A percentile compares a stretch with the other conserved stretches of the same genome.
phyloP scores from a whole-genome alignment of 768 basidiomycete species.

The Holtermanniella nyarrowii region DNA sequence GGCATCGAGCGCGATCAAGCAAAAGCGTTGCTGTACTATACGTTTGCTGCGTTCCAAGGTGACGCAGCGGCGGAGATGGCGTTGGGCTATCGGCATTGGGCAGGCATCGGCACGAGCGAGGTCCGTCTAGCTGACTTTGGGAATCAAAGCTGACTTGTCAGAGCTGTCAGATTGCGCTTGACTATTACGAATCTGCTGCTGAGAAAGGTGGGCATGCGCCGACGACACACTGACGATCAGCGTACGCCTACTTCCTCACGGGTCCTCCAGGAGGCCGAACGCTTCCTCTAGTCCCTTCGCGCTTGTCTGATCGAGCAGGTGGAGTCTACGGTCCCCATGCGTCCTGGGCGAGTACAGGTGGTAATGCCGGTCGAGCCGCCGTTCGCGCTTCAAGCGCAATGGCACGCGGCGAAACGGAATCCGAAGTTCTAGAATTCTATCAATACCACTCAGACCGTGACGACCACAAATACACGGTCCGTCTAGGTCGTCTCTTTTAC shows the following conservation, averaged over 20 bases:
- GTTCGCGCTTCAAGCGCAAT: constrained; percentile 74
- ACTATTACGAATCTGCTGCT: constrained; percentile 83
- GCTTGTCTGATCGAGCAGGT: constrained; percentile 78
- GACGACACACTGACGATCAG: constrained; percentile 42
- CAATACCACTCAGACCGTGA: constrained; percentile 93
- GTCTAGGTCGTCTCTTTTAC: constrained; percentile 91
- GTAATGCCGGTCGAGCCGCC: constrained; percentile 59
- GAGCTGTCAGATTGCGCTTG: constrained; percentile 68
- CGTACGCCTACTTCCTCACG: constrained; percentile 65
- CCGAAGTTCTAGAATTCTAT: constrained; percentile 85
- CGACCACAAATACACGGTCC: constrained; percentile 76
- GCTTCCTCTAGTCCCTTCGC: constrained; percentile 66
- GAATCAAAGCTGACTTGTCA: constrained; percentile 8
- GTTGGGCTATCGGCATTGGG: constrained; percentile 88
- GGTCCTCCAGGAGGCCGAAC: constrained; percentile 88
- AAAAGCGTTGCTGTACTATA: constrained; percentile 72
- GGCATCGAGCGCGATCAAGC: constrained; percentile 42
- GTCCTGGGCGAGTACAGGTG: constrained; percentile 79
- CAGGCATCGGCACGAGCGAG: constrained; percentile 82
- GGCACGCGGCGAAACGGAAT: constrained; percentile 86
- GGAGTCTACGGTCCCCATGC: constrained; percentile 94
- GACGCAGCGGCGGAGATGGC: constrained; percentile 85
- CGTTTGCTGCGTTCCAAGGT: constrained; percentile 81
- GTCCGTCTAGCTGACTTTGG: constrained; percentile 5
- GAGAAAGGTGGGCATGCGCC: constrained; percentile 53